Evolutionary conservation across 129 eudicot genomes (phyloP).

Genomic region (Tagetes patula): DNA sequence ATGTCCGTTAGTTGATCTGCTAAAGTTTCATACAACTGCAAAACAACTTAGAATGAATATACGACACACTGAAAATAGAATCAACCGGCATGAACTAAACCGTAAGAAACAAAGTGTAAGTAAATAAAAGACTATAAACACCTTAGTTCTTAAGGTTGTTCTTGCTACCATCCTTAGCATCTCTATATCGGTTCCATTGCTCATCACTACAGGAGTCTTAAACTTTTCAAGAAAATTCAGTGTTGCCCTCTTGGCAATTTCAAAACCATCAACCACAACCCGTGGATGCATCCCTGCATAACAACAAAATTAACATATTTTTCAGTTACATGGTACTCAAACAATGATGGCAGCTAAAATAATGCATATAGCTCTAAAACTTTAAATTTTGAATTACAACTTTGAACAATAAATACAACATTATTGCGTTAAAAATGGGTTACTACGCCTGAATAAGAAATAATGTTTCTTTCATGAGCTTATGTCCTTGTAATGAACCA

Average conservation of each 20-base stretch:
- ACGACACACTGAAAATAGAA: neutral
- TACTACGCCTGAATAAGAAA: neutral
- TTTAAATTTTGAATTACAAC: neutral
- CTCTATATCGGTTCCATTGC: constrained; percentile 86
- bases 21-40: constrained; percentile 85
- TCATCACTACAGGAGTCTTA: constrained; percentile 87
- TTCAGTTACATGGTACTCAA: neutral
- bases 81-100: neutral
- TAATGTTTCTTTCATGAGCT: neutral
- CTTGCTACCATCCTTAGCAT: constrained; percentile 95
- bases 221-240: constrained; percentile 80
- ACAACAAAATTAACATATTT: constrained; percentile 9
- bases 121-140: neutral
- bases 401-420: neutral
- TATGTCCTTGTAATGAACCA: neutral
- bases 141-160: constrained; percentile 93
- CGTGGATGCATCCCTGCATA: constrained; percentile 95
- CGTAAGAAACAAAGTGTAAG: neutral
- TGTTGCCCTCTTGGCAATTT: constrained; percentile 91
- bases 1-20: constrained; percentile 94
- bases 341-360: neutral
- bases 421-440: neutral
- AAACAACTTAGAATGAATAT: neutral
- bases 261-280: constrained; percentile 93
- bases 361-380: neutral